Evolutionary conservation across 2,329 filamentous ascomycete species (phyloP).

Genomic region (Talaromyces rugulosus): DNA sequence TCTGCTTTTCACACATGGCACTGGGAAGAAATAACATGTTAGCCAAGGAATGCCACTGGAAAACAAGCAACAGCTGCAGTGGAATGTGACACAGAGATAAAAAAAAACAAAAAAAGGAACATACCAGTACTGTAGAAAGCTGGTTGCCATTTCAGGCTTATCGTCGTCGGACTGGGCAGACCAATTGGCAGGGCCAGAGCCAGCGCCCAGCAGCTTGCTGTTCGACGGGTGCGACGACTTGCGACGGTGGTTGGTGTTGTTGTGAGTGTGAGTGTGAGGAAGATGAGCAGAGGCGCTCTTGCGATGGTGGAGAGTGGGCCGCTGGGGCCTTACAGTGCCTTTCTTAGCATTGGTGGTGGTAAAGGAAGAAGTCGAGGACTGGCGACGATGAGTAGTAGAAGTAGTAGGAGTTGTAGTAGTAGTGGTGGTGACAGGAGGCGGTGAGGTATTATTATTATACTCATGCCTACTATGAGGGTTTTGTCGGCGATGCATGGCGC

Average conservation of each 20-base stretch:
- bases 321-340: slow-evolving; percentile 21
- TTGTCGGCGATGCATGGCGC: slow-evolving; percentile 13
- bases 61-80: slow-evolving; percentile 3
- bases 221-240: slow-evolving; percentile 25
- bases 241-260: background rate
- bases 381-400: slow-evolving; percentile 19
- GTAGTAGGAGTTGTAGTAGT: slow-evolving; percentile 16
- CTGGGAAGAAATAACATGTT: slow-evolving; percentile 34
- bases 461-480: slow-evolving; percentile 11
- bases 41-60: slow-evolving; percentile 16
- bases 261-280: background rate
- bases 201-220: slow-evolving; percentile 28
- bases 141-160: slow-evolving; percentile 38
- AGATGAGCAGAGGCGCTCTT: slow-evolving; percentile 22
- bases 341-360: slow-evolving; percentile 28
- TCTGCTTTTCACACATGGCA: slow-evolving; percentile 63
- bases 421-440: slow-evolving; percentile 31
- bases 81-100: slow-evolving; percentile 11
- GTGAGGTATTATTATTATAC: slow-evolving; percentile 21
- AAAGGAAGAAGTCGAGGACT: slow-evolving; percentile 20
- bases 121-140: slow-evolving; percentile 45
- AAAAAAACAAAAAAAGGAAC: slow-evolving; percentile 14
- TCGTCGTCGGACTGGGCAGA: slow-evolving; percentile 21
- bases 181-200: slow-evolving; percentile 19
- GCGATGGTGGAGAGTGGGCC: slow-evolving; percentile 28